phyloP scores from a whole-genome alignment of 2,329 filamentous ascomycete genomes.

The Beauveria rudraprayagi region DNA sequence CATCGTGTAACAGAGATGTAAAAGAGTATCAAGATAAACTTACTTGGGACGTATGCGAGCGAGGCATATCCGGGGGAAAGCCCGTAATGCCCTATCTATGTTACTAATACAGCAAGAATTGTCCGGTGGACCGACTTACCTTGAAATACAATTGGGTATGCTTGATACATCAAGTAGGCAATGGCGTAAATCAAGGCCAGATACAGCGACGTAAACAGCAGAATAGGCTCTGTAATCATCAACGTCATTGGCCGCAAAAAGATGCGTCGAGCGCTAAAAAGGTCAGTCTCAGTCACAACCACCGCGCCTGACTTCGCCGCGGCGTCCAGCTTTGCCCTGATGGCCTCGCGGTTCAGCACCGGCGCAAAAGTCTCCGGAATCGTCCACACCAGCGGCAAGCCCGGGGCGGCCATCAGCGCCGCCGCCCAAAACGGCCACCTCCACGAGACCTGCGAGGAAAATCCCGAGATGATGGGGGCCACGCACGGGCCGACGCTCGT shows the following conservation, averaged over 20 bases:
- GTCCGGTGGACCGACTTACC: constrained; percentile 7
- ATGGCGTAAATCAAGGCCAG: constrained; percentile 43
- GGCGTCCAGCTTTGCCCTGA: constrained; percentile 21
- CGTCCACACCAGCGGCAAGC: constrained; percentile 26
- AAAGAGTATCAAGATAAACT: constrained; percentile 20
- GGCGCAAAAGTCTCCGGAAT: constrained; percentile 42
- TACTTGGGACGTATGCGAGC: constrained; percentile 40
- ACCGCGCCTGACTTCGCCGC: constrained; percentile 43
- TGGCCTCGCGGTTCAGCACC: constrained; percentile 41
- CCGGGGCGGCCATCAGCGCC: constrained; percentile 20
- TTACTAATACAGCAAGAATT: not conserved
- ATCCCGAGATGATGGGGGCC: constrained; percentile 44
- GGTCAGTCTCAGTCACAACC: constrained; percentile 26
- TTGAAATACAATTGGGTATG: constrained; percentile 42
- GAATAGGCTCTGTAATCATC: constrained; percentile 41
- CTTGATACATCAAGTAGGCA: constrained; percentile 44
- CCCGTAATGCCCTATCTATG: constrained; percentile 25
- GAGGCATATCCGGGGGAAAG: constrained; percentile 38
- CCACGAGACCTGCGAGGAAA: constrained; percentile 36
- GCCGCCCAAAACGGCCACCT: constrained; percentile 35
- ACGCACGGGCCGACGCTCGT: constrained; percentile 31
- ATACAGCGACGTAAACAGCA: constrained; percentile 39
- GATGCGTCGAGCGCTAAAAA: constrained; percentile 33
- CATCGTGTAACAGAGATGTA: too few species aligned
- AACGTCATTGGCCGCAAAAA: constrained; percentile 42